These are phyloP conservation scores for Xylaria acuta DNA, from an alignment of 495 filamentous ascomycete species.

Conservation along the genomic window DNA sequence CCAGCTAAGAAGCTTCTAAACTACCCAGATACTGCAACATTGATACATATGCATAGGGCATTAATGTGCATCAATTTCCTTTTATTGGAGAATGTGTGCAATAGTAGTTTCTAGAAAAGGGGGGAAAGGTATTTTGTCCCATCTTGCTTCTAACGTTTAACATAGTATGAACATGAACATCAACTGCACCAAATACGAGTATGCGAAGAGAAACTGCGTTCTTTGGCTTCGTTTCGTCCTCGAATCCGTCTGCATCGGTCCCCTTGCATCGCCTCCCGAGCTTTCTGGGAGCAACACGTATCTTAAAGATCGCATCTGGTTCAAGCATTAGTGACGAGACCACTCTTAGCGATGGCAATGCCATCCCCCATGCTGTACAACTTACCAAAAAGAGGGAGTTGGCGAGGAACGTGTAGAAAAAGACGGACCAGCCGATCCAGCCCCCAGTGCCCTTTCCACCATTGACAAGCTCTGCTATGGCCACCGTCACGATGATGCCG, in stretches of 20 bases:
- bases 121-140: background rate
- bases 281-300: constrained; percentile 94
- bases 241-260: constrained; percentile 72
- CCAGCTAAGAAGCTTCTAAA: background rate
- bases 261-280: constrained; percentile 64
- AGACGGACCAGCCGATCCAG: constrained; percentile 87
- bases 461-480: constrained; percentile 76
- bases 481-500: constrained; percentile 86
- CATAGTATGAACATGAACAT: constrained; percentile 94
- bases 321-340: constrained; percentile 17
- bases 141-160: constrained; percentile 38
- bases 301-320: constrained; percentile 87
- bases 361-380: background rate
- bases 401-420: constrained; percentile 86
- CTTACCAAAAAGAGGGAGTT: constrained; percentile 95
- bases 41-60: background rate
- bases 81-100: constrained; percentile 4
- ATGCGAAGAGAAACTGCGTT: constrained; percentile 94
- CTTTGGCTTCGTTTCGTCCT: constrained; percentile 85
- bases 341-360: background rate
- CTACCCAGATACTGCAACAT: background rate
- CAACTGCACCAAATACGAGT: constrained; percentile 92
- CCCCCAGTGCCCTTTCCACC: constrained; percentile 79
- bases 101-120: constrained; percentile 6
- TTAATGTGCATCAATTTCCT: background rate